Evolutionary conservation across 768 basidiomycete species (phyloP).

Genomic region (Boletus speciosus): DNA sequence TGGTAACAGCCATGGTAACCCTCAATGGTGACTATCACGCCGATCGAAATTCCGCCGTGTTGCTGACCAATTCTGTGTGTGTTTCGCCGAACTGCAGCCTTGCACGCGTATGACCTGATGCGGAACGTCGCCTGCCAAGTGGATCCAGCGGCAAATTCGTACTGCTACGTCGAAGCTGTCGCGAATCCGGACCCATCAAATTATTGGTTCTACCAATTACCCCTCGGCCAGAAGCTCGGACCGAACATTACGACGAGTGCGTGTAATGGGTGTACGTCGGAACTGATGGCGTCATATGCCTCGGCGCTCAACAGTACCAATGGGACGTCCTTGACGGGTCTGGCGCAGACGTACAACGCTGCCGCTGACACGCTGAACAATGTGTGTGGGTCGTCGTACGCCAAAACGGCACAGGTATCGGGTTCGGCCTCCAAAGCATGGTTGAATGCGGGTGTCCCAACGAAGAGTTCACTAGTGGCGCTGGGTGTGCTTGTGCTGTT

Average conservation of each 20-base stretch:
- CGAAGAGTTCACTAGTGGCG: not conserved
- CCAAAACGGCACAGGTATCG: slow-evolving; percentile 18
- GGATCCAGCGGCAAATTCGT: slow-evolving; percentile 55
- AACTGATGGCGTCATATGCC: slow-evolving; percentile 53
- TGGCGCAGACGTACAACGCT: slow-evolving; percentile 46
- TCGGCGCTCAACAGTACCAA: slow-evolving; percentile 37
- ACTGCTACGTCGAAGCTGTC: slow-evolving; percentile 72
- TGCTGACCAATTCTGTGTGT: not conserved
- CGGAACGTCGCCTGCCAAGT: slow-evolving; percentile 56
- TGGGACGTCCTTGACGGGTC: slow-evolving; percentile 33
- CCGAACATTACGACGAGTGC: slow-evolving; percentile 41
- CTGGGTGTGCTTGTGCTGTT: slow-evolving; percentile 16
- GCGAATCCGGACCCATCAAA: slow-evolving; percentile 56
- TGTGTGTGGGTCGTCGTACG: slow-evolving; percentile 53
- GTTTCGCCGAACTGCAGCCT: slow-evolving; percentile 36
- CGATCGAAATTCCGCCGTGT: not conserved
- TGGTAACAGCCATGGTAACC: slow-evolving; percentile 50
- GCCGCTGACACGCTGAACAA: slow-evolving; percentile 46
- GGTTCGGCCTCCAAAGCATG: slow-evolving; percentile 8
- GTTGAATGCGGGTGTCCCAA: slow-evolving; percentile 5
- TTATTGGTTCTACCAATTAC: slow-evolving; percentile 69
- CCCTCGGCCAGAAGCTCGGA: slow-evolving; percentile 55
- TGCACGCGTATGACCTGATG: slow-evolving; percentile 63
- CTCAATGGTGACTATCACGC: slow-evolving; percentile 46
- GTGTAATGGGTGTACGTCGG: slow-evolving; percentile 65